A percentile compares a stretch with the other conserved stretches of the same genome.
Conservation (phyloP, 345 rosid species). For the Carallia pectinifolia region DNA sequence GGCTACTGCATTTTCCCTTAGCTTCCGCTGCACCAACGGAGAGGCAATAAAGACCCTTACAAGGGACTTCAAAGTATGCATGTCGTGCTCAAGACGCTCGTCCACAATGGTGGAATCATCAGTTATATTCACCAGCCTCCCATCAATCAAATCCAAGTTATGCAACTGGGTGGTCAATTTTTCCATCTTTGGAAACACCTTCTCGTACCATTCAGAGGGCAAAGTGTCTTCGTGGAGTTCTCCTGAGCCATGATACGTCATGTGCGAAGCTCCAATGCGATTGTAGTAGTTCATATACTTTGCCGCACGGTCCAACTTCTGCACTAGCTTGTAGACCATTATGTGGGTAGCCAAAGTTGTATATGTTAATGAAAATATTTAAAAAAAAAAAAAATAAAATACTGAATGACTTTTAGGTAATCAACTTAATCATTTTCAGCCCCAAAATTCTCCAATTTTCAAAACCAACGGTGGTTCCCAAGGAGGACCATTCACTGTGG, state of each 20-base stretch:
- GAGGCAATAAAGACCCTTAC: slow-evolving; percentile 63
- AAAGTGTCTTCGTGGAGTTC: slow-evolving; percentile 32
- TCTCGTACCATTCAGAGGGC: slow-evolving; percentile 49
- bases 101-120: slow-evolving; percentile 42
- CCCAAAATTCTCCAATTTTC: too few species aligned
- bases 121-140: slow-evolving; percentile 42
- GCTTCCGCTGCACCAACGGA: slow-evolving; percentile 49
- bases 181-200: slow-evolving; percentile 39
- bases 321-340: slow-evolving; percentile 17
- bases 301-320: slow-evolving; percentile 14
- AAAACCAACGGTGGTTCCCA: too few species aligned
- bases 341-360: background rate
- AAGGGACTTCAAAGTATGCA: slow-evolving; percentile 59
- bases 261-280: slow-evolving; percentile 17
- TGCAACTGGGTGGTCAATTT: slow-evolving; percentile 42
- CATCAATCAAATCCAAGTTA: slow-evolving; percentile 53
- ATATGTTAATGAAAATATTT: background rate
- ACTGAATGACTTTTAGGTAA: too few species aligned
- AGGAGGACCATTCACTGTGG: too few species aligned
- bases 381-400: background rate
- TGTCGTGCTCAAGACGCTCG: slow-evolving; percentile 35
- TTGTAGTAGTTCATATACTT: slow-evolving; percentile 2
- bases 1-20: slow-evolving; percentile 25
- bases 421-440: too few species aligned
- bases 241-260: slow-evolving; percentile 34